Evolutionary conservation across 2,329 filamentous ascomycete species (phyloP).

Genomic region (Fusarium albidum): DNA sequence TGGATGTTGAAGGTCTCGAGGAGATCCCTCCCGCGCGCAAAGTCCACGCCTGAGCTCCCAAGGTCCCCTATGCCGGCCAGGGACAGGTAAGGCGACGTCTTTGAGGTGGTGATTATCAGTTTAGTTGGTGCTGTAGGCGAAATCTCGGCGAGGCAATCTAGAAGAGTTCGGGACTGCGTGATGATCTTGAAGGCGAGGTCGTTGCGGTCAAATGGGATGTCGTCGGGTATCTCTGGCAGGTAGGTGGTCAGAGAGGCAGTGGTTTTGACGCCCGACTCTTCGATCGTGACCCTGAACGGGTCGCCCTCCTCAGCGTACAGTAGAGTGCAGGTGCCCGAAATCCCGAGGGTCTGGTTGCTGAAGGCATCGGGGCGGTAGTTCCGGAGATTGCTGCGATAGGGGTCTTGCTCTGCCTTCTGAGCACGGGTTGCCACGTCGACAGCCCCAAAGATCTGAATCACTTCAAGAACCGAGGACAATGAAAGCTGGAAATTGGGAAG

Average conservation of each 20-base stretch:
- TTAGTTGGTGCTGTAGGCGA: slow-evolving; percentile 75
- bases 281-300: slow-evolving; percentile 83
- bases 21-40: slow-evolving; percentile 69
- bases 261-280: slow-evolving; percentile 86
- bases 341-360: slow-evolving; percentile 81
- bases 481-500: slow-evolving; percentile 86
- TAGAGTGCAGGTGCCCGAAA: slow-evolving; percentile 86
- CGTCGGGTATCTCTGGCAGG: slow-evolving; percentile 74
- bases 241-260: slow-evolving; percentile 93
- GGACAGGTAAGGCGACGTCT: slow-evolving; percentile 74
- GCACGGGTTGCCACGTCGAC: slow-evolving; percentile 70
- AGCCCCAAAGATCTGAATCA: slow-evolving; percentile 94
- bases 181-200: slow-evolving; percentile 91
- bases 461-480: slow-evolving; percentile 86
- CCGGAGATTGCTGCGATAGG: slow-evolving; percentile 67
- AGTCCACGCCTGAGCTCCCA: slow-evolving; percentile 71
- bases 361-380: slow-evolving; percentile 78
- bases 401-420: slow-evolving; percentile 66
- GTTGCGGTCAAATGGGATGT: slow-evolving; percentile 88
- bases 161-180: slow-evolving; percentile 79
- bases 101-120: slow-evolving; percentile 73
- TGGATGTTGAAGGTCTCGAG: slow-evolving; percentile 78
- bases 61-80: slow-evolving; percentile 70
- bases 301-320: slow-evolving; percentile 78
- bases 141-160: slow-evolving; percentile 76